Conservation (phyloP, 176 grass and related monocot genomes). For the Tillandsia fasciculata region DNA sequence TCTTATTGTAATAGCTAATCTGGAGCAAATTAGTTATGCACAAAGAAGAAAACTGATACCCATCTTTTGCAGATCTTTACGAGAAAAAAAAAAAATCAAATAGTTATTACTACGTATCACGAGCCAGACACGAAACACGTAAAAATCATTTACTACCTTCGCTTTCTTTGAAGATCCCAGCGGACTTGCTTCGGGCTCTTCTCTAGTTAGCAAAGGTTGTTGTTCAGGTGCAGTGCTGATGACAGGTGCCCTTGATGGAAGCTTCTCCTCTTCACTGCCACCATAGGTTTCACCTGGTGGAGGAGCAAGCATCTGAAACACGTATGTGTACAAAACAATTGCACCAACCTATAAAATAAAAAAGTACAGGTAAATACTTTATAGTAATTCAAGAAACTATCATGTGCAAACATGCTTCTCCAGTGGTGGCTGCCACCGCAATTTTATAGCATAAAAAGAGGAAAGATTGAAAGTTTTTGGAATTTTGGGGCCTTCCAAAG, state of each 20-base stretch:
- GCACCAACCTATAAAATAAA: conserved; percentile 71
- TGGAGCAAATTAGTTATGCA: too few species aligned
- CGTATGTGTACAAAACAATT: conserved; percentile 96
- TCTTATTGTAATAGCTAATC: too few species aligned
- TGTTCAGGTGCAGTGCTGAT: conserved; percentile 23
- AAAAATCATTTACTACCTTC: conserved; percentile 14
- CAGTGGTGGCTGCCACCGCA: too few species aligned
- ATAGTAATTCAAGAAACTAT: background rate
- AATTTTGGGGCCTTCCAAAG: too few species aligned
- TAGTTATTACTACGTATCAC: too few species aligned
- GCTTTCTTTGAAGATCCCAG: conserved; percentile 16
- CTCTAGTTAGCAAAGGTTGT: conserved; percentile 24
- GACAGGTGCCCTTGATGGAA: conserved; percentile 21
- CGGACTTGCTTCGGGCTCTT: conserved; percentile 12
- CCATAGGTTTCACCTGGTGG: conserved; percentile 72
- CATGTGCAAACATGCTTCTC: background rate
- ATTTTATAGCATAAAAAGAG: too few species aligned
- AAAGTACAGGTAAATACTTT: background rate
- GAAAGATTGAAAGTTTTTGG: too few species aligned
- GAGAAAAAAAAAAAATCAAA: background rate
- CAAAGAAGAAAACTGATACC: too few species aligned
- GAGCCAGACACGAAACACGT: background rate
- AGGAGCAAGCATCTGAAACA: conserved; percentile 99
- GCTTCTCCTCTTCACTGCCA: conserved; percentile 43
- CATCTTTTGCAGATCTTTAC: background rate